Evolutionary conservation across 805 yeast species (phyloP).

Genomic region (Zygosaccharomyces lentus): DNA sequence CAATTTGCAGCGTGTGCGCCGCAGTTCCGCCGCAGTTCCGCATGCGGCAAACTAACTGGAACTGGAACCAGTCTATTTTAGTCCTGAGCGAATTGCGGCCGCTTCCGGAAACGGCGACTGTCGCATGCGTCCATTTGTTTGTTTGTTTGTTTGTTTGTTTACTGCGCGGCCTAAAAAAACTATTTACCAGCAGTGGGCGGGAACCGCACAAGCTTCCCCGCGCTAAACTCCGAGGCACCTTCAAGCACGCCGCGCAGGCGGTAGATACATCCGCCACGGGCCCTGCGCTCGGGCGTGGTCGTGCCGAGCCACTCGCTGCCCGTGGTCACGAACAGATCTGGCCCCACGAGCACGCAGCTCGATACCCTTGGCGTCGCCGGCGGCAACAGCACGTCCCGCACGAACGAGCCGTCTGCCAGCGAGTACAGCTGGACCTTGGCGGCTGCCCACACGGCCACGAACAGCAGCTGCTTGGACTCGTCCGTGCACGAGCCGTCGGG

Average conservation of each 20-base stretch:
- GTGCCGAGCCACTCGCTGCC: constrained; percentile 46
- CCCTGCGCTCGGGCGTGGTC: constrained; percentile 29
- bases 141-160: no score
- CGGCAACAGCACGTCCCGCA: constrained; percentile 54
- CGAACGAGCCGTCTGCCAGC: constrained; percentile 42
- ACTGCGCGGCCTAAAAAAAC: background rate
- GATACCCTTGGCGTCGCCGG: constrained; percentile 56
- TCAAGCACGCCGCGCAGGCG: constrained; percentile 29
- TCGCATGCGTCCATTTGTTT: no score
- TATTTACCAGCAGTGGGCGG: no score
- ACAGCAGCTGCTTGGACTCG: constrained; percentile 46
- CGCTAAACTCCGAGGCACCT: background rate
- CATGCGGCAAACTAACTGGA: no score
- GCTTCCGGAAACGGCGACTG: no score
- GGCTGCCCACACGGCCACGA: constrained; percentile 65
- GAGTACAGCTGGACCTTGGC: constrained; percentile 52
- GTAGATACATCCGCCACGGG: constrained; percentile 61
- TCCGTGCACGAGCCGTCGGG: constrained; percentile 81
- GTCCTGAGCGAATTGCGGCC: no score
- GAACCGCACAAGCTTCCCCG: background rate
- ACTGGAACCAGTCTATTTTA: no score
- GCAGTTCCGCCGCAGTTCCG: background rate
- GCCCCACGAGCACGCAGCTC: constrained; percentile 64
- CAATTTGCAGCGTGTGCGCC: background rate
- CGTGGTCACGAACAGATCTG: constrained; percentile 63